A percentile compares a stretch with the other conserved stretches of the same genome.
phyloP scores from a whole-genome alignment of 805 yeast genomes.

The Monosporozyma servazzii region DNA sequence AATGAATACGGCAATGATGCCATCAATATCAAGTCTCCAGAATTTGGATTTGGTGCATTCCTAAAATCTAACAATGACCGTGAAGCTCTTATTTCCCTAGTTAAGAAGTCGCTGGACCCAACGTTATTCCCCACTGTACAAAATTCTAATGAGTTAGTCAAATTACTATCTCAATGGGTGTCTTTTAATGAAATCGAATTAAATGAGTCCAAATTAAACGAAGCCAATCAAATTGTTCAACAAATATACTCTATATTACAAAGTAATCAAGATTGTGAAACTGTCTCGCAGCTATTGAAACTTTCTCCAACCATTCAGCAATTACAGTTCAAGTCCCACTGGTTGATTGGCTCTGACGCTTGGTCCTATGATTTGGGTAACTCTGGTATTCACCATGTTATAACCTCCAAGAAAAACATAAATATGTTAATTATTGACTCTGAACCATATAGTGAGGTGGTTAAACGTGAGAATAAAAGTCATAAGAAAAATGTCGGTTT shows the following conservation, averaged over 20 bases:
- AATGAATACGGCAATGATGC: conserved; percentile 44
- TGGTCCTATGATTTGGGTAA: conserved; percentile 93
- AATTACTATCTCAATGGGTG: conserved; percentile 62
- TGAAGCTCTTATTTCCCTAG: conserved; percentile 35
- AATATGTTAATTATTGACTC: conserved; percentile 84
- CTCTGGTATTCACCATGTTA: conserved; percentile 81
- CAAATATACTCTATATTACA: conserved; percentile 34
- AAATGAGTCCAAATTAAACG: conserved; percentile 20
- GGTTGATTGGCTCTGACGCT: conserved; percentile 91
- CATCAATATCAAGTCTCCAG: conserved; percentile 57
- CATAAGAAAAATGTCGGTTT: conserved; percentile 77
- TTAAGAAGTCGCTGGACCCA: conserved; percentile 39
- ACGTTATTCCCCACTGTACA: conserved; percentile 35
- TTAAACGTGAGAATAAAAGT: conserved; percentile 31
- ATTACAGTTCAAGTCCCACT: conserved; percentile 44
- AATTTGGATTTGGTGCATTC: conserved; percentile 76
- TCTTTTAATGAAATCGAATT: conserved; percentile 37
- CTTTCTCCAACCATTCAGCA: conserved; percentile 32
- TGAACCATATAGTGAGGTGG: conserved; percentile 48
- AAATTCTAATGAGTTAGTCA: conserved; percentile 39
- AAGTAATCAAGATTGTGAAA: conserved; percentile 32
- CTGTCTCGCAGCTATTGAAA: conserved; percentile 38
- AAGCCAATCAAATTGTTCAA: conserved; percentile 25
- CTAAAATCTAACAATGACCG: conserved; percentile 48
- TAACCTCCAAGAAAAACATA: conserved; percentile 65